Evolutionary conservation across 2,329 filamentous ascomycete species (phyloP).

Genomic region (Talaromyces sp.): DNA sequence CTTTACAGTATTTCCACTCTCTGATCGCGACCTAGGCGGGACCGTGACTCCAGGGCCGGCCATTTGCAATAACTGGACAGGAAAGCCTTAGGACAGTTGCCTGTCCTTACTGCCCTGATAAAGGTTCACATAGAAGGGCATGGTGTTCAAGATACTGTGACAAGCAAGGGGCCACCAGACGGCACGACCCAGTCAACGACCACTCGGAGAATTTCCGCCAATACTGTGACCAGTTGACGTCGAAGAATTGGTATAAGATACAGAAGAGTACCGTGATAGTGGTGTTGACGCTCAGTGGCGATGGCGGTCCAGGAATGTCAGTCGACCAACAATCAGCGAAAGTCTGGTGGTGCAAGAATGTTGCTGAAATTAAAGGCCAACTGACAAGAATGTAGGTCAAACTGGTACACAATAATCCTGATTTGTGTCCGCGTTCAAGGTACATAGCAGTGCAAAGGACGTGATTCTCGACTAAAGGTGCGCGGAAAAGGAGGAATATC

Average conservation of each 20-base stretch:
- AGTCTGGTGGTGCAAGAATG: conserved; percentile 34
- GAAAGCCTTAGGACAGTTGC: conserved; percentile 30
- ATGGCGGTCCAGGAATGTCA: conserved; percentile 36
- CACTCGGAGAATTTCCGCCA: conserved; percentile 37
- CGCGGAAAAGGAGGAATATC: conserved; percentile 23
- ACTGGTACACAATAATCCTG: conserved; percentile 21
- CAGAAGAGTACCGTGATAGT: conserved; percentile 29
- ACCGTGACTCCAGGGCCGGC: conserved; percentile 31
- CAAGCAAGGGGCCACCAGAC: conserved; percentile 39
- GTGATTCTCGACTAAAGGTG: conserved; percentile 1
- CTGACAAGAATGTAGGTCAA: conserved; percentile 35
- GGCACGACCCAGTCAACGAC: conserved; percentile 39
- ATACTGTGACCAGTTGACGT: conserved; percentile 23
- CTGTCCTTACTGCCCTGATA: conserved; percentile 40
- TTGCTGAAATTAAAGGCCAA: conserved; percentile 27
- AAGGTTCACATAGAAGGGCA: conserved; percentile 36
- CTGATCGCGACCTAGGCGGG: conserved; percentile 29
- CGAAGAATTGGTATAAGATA: conserved; percentile 20
- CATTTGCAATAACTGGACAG: conserved; percentile 33
- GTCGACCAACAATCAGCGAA: conserved; percentile 26
- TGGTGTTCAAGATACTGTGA: conserved; percentile 31
- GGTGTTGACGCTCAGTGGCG: conserved; percentile 31
- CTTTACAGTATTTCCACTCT: conserved; percentile 39
- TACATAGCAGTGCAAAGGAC: conserved; percentile 23
- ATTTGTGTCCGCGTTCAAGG: conserved; percentile 29